Conservation (phyloP, 1,284 basidiomycete species). For the Prillingera fragicola region DNA sequence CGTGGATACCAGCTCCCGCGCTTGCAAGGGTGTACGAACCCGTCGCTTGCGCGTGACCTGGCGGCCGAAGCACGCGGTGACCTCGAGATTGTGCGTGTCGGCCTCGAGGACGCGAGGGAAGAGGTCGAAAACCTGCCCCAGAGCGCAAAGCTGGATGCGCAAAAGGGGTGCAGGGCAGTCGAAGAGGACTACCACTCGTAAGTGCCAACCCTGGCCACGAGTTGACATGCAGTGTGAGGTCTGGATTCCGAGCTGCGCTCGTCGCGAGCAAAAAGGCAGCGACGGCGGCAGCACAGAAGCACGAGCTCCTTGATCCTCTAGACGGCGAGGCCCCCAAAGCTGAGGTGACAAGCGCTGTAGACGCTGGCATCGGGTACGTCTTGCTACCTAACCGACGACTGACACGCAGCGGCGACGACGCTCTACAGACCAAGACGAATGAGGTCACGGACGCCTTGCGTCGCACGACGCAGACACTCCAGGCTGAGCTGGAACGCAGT, state of each 20-base stretch:
- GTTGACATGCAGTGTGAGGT: conserved; percentile 10
- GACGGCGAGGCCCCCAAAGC: conserved; percentile 8
- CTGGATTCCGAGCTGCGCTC: conserved; percentile 29
- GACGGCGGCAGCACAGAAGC: conserved; percentile 11
- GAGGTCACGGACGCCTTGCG: conserved; percentile 81
- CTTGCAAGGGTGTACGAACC: conserved; percentile 59
- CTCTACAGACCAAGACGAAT: conserved; percentile 76
- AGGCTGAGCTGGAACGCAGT: conserved; percentile 80
- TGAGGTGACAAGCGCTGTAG: conserved; percentile 16
- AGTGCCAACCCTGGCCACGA: background rate
- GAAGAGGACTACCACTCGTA: conserved; percentile 19
- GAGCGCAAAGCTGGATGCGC: conserved; percentile 52
- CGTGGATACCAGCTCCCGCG: conserved; percentile 67
- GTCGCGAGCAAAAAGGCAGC: conserved; percentile 25
- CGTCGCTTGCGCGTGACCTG: conserved; percentile 63
- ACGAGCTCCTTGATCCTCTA: conserved; percentile 23
- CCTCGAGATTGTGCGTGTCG: conserved; percentile 55
- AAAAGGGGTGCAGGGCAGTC: conserved; percentile 42
- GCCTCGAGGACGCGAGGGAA: conserved; percentile 8
- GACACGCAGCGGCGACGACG: conserved; percentile 60
- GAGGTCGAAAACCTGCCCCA: conserved; percentile 8
- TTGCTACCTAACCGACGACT: background rate
- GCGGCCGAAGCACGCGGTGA: conserved; percentile 70
- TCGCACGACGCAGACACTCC: conserved; percentile 77
- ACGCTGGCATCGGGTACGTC: background rate